These are phyloP conservation scores for Colletotrichum sp. DNA, from an alignment of 2,329 filamentous ascomycete species.

Conservation along the genomic window DNA sequence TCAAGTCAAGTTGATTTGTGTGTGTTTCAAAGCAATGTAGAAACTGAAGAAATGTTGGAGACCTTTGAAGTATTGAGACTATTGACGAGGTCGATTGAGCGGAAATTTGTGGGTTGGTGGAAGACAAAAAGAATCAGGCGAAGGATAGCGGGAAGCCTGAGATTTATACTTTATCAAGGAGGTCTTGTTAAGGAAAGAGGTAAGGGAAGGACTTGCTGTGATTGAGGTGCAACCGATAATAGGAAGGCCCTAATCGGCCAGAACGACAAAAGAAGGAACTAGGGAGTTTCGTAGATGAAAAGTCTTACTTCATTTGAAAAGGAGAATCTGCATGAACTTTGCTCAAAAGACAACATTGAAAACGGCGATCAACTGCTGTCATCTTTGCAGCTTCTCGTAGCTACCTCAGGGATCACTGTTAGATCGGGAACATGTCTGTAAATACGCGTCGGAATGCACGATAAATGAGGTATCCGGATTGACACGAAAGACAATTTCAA, in stretches of 20 bases:
- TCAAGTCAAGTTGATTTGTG: not conserved
- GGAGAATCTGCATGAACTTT: not conserved
- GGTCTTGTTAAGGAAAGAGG: not conserved
- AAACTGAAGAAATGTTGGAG: not conserved
- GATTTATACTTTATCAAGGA: fast-evolving
- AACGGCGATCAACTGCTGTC: not conserved
- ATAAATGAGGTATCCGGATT: not conserved
- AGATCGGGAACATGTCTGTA: not conserved
- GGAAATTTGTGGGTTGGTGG: fast-evolving
- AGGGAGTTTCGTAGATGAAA: fast-evolving
- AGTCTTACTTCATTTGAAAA: not conserved
- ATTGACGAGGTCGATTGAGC: not conserved
- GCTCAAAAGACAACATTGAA: fast-evolving
- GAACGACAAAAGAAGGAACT: not conserved
- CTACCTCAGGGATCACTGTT: not conserved
- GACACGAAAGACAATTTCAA: not conserved
- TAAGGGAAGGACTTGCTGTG: not conserved
- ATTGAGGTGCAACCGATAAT: not conserved
- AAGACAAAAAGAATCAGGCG: fast-evolving
- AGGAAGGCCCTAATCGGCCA: not conserved
- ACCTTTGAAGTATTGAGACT: not conserved
- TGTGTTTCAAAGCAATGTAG: not conserved
- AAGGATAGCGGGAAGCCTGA: fast-evolving
- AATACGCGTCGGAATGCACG: not conserved
- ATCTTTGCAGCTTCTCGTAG: not conserved